A percentile compares a stretch with the other conserved stretches of the same genome.
These are phyloP conservation scores for Zalaria obscura DNA, from an alignment of 2,329 filamentous ascomycete genomes.

Conservation along the genomic window DNA sequence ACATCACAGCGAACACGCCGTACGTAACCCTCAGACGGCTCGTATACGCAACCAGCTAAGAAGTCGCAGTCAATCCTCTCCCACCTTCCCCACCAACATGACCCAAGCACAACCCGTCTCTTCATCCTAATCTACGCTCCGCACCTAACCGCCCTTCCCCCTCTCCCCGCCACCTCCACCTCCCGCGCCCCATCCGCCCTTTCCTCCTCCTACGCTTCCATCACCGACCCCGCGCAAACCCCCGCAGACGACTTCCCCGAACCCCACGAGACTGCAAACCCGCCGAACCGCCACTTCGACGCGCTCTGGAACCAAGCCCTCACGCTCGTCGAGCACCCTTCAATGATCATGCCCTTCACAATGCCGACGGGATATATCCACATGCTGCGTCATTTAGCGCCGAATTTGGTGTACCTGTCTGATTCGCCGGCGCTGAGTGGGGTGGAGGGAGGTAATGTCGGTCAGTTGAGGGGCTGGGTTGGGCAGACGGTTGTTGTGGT, in stretches of 20 bases:
- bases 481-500: conserved; percentile 47
- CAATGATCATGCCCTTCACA: conserved; percentile 79
- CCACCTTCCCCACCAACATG: conserved; percentile 65
- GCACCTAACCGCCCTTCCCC: conserved; percentile 43
- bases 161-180: conserved; percentile 20
- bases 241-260: conserved; percentile 43
- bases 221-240: conserved; percentile 52
- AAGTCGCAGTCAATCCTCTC: conserved; percentile 52
- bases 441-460: conserved; percentile 56
- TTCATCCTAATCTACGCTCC: conserved; percentile 88
- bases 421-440: conserved; percentile 61
- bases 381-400: conserved; percentile 72
- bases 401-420: conserved; percentile 77
- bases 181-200: conserved; percentile 47
- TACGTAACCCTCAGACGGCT: conserved; percentile 34
- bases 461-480: conserved; percentile 50
- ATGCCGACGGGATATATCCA: conserved; percentile 71
- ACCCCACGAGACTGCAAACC: conserved; percentile 22
- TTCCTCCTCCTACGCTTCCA: conserved; percentile 78
- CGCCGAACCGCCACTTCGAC: conserved; percentile 49
- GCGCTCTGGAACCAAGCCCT: conserved; percentile 69
- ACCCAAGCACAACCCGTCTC: conserved; percentile 59
- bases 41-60: neutral
- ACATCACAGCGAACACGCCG: conserved; percentile 62
- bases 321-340: conserved; percentile 66